Evolutionary conservation across 306 rosid genomes (phyloP).

Genomic region (Astragalus membranaceus): DNA sequence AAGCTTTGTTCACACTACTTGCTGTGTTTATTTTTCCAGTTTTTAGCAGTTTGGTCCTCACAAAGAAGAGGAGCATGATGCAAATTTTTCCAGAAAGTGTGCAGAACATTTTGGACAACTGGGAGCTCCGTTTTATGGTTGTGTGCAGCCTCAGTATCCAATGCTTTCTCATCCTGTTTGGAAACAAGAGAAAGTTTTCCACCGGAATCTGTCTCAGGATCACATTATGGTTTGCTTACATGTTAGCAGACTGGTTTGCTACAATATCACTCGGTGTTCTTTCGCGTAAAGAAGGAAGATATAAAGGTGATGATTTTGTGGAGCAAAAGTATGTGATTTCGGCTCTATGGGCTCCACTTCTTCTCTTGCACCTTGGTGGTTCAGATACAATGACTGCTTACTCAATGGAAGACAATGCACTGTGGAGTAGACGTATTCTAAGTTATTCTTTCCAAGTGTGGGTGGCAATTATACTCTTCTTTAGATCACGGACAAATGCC

Average conservation of each 20-base stretch:
- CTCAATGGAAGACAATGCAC: slow-evolving; percentile 39
- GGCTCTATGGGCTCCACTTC: slow-evolving; percentile 36
- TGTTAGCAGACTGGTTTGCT: slow-evolving; percentile 31
- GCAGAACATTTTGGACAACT: background rate
- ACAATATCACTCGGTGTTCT: slow-evolving; percentile 24
- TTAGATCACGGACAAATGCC: background rate
- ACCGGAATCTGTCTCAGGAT: background rate
- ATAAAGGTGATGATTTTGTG: background rate
- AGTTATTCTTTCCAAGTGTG: slow-evolving; percentile 6
- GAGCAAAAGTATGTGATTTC: background rate
- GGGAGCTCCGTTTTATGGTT: slow-evolving; percentile 23
- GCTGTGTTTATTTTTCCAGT: background rate
- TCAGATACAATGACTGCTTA: slow-evolving; percentile 35
- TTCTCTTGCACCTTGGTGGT: slow-evolving; percentile 45
- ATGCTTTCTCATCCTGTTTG: slow-evolving; percentile 9
- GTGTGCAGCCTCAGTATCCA: slow-evolving; percentile 26
- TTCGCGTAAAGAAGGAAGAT: background rate
- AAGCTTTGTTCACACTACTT: background rate
- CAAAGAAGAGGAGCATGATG: background rate
- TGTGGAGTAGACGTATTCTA: slow-evolving; percentile 23
- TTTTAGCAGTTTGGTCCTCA: background rate
- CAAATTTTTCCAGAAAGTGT: background rate
- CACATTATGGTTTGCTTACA: slow-evolving; percentile 21
- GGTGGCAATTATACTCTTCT: slow-evolving; percentile 2
- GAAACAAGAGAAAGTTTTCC: slow-evolving; percentile 16